Conservation (phyloP, 202 grass and related monocot genomes). For the Cymbopogon flexuosus region DNA sequence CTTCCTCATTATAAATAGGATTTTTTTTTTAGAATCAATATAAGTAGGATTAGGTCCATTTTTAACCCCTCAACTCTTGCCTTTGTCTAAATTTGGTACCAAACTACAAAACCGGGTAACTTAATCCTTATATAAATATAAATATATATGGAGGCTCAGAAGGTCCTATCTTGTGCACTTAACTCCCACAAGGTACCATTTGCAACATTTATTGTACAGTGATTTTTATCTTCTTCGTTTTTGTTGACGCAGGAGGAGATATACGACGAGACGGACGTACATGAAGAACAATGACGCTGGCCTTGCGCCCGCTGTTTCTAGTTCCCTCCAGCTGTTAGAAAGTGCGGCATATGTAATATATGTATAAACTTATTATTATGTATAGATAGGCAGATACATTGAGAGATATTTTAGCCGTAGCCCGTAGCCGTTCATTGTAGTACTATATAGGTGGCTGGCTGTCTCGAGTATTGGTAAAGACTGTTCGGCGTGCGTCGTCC, state of each 20-base stretch:
- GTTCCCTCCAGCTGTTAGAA: neutral
- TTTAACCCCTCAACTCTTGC: neutral
- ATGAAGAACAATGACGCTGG: conserved; percentile 49
- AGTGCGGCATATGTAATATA: neutral
- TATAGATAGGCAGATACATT: neutral
- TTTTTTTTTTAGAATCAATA: no score
- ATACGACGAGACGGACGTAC: conserved; percentile 85
- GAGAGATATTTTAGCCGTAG: neutral
- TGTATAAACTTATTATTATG: neutral
- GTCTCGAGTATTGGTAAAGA: neutral
- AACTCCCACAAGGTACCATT: neutral
- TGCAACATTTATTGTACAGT: neutral
- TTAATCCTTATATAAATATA: neutral
- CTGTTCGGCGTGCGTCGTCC: neutral
- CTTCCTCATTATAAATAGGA: neutral
- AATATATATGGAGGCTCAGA: neutral
- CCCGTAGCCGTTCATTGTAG: neutral
- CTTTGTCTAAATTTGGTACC: neutral
- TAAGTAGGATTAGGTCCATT: neutral
- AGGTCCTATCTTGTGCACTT: neutral
- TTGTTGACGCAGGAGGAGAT: conserved; percentile 70
- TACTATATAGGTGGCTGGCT: no score
- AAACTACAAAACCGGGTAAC: neutral
- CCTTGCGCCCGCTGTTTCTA: neutral
- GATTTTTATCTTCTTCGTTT: neutral